Evolutionary conservation across 2,329 filamentous ascomycete genomes (phyloP).

Genomic region (Cladosporium sp.): DNA sequence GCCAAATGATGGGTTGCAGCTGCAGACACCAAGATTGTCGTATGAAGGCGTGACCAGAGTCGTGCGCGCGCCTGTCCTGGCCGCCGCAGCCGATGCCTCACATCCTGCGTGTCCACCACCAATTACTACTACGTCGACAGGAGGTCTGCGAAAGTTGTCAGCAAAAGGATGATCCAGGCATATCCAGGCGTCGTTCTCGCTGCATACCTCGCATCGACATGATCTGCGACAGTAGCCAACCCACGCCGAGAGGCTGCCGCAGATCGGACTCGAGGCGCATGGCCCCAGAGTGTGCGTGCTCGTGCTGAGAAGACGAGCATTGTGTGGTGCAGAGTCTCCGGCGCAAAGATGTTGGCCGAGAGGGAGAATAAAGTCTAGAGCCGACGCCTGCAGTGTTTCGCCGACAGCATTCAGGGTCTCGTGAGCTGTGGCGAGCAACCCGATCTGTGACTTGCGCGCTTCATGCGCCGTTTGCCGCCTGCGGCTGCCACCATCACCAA

Average conservation of each 20-base stretch:
- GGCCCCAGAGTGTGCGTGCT: conserved; percentile 43
- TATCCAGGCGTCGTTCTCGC: not conserved
- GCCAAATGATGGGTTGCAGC: conserved; percentile 94
- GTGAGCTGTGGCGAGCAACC: no score
- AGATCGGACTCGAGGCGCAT: conserved; percentile 45
- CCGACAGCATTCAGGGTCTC: no score
- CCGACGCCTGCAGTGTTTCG: no score
- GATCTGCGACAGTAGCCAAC: conserved; percentile 40
- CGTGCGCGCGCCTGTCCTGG: conserved; percentile 81
- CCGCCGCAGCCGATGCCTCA: conserved; percentile 88
- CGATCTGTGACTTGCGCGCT: no score
- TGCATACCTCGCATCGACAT: conserved; percentile 22
- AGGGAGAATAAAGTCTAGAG: no score
- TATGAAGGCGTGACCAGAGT: conserved; percentile 83
- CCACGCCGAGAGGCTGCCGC: conserved; percentile 31
- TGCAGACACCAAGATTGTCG: conserved; percentile 89
- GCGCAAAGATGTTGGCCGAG: not conserved
- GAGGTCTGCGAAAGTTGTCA: conserved; percentile 33
- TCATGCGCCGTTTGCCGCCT: no score
- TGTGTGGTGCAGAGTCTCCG: conserved; percentile 5
- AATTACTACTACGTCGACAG: conserved; percentile 81
- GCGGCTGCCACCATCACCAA: no score
- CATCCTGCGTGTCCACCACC: conserved; percentile 94
- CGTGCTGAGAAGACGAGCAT: conserved; percentile 26
- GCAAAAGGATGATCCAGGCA: not conserved